Conservation (phyloP, 2,329 filamentous ascomycete genomes). For the Grosmannia huntii region DNA sequence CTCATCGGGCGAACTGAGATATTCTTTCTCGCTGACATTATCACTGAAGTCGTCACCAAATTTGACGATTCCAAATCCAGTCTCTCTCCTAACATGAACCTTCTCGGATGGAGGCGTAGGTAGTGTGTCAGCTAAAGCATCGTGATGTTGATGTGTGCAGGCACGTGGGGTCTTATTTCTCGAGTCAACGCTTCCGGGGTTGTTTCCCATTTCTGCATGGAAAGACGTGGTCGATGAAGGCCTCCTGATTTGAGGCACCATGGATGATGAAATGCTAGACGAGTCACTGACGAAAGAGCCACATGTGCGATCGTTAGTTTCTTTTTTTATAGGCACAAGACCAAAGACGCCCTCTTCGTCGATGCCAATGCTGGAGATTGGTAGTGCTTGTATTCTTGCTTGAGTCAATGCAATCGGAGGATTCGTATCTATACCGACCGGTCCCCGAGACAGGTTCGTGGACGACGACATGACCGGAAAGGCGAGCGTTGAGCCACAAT, state of each 20-base stretch:
- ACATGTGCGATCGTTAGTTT: constrained; percentile 13
- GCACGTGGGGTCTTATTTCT: neutral
- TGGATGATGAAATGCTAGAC: constrained; percentile 26
- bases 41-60: neutral
- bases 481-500: neutral
- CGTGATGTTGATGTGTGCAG: neutral
- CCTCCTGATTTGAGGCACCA: constrained; percentile 21
- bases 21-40: constrained; percentile 34
- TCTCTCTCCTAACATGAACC: neutral
- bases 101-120: constrained; percentile 30
- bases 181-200: constrained; percentile 12
- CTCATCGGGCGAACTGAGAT: constrained; percentile 63
- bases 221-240: constrained; percentile 18
- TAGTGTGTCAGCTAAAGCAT: constrained; percentile 16
- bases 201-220: constrained; percentile 9
- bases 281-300: constrained; percentile 23
- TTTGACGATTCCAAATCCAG: neutral
- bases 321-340: constrained; percentile 13
- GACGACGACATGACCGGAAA: neutral
- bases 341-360: constrained; percentile 1
- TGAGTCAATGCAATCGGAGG: neutral
- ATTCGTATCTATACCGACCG: neutral
- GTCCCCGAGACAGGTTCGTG: neutral
- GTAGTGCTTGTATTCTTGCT: neutral
- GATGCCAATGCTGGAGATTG: neutral